These are phyloP conservation scores for Cephaloascus albidus DNA, from an alignment of 805 yeast species.

Conservation along the genomic window DNA sequence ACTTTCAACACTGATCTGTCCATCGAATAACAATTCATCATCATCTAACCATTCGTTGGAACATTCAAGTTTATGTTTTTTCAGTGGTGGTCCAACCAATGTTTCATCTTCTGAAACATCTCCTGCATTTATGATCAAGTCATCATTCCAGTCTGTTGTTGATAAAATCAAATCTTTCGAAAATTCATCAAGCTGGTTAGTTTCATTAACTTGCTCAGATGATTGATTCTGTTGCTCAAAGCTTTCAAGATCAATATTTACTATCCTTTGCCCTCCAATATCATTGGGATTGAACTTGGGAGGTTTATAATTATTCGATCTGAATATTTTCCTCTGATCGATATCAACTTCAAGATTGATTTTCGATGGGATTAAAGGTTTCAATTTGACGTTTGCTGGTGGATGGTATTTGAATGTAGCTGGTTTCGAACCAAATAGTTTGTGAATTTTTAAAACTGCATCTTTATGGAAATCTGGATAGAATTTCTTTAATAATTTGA, in stretches of 20 bases:
- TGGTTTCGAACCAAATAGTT: constrained; percentile 57
- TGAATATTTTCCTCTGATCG: constrained; percentile 50
- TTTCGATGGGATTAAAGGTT: constrained; percentile 51
- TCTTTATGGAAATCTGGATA: constrained; percentile 57
- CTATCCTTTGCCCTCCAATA: constrained; percentile 13
- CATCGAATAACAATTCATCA: constrained; percentile 71
- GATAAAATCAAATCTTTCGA: constrained; percentile 54
- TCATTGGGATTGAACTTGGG: neutral
- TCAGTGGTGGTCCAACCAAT: constrained; percentile 3
- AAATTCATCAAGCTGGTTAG: constrained; percentile 23
- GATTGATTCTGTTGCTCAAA: neutral
- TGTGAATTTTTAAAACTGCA: constrained; percentile 53
- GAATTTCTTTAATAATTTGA: constrained; percentile 30
- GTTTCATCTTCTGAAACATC: constrained; percentile 5
- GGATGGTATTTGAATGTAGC: constrained; percentile 40
- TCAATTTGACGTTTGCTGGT: constrained; percentile 27
- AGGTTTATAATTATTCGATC: constrained; percentile 9
- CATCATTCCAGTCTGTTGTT: constrained; percentile 74
- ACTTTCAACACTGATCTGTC: constrained; percentile 29
- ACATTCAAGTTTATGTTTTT: constrained; percentile 10
- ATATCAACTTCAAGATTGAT: constrained; percentile 50
- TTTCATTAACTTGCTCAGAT: neutral
- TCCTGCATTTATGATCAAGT: constrained; percentile 44
- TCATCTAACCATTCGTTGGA: constrained; percentile 39
- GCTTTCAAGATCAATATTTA: neutral